Evolutionary conservation across 75 land plant genomes (phyloP).

Genomic region (Pseudotsuga menziesii): DNA sequence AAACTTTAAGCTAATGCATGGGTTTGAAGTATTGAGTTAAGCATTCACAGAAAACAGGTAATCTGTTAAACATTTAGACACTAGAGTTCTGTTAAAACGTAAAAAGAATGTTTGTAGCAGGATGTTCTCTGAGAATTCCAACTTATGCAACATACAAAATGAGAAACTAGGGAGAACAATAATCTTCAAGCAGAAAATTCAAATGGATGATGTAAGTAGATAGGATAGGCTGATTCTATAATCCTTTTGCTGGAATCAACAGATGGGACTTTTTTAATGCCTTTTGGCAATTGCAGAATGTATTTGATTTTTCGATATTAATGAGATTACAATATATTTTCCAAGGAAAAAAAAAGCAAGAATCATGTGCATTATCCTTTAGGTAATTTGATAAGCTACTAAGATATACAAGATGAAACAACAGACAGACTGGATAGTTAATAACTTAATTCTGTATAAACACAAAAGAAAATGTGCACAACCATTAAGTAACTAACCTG

Average conservation of each 20-base stretch:
- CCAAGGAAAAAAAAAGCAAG: neutral
- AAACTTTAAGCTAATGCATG: neutral
- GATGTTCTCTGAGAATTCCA: neutral
- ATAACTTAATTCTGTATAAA: neutral
- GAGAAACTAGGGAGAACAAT: no score
- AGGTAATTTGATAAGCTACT: neutral
- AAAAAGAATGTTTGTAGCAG: neutral
- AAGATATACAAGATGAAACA: neutral
- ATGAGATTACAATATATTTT: no score
- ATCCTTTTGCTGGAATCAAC: no score
- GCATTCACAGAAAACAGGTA: neutral
- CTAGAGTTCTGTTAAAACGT: neutral
- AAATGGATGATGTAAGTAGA: neutral
- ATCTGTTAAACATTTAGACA: neutral
- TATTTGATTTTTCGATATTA: no score
- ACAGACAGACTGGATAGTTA: neutral
- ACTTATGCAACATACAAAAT: neutral
- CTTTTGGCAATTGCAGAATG: no score
- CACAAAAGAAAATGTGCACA: neutral
- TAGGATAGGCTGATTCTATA: no score
- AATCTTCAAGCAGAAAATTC: neutral
- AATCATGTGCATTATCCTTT: no score
- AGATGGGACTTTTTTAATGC: no score
- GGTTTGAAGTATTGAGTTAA: neutral
- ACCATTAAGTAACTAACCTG: conserved; percentile 50